These are phyloP conservation scores for Suhomyces pyralidae DNA, from an alignment of 805 yeast species.

Conservation along the genomic window DNA sequence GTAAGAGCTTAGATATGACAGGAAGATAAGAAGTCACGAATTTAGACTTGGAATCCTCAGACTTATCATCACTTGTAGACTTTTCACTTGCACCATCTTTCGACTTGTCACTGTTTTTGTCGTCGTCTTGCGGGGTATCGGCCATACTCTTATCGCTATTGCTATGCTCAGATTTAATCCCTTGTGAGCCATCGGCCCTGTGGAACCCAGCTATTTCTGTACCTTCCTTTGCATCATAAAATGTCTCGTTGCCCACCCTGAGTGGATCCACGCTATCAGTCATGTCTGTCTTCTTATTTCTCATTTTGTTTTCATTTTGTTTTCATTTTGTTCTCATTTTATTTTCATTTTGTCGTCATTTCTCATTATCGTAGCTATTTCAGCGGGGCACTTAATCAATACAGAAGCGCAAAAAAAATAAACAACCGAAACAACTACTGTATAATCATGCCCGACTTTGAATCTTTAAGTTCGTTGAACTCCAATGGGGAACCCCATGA, in stretches of 20 bases:
- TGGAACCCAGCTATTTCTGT: not conserved
- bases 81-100: not conserved
- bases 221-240: not conserved
- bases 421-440: not conserved
- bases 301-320: not conserved
- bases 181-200: not conserved
- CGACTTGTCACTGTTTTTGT: not conserved
- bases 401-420: not conserved
- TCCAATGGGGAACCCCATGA: not conserved
- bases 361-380: not conserved
- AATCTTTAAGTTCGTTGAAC: not conserved
- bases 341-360: not conserved
- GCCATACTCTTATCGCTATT: not conserved
- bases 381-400: not conserved
- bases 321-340: not conserved
- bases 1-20: conserved; percentile 9
- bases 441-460: not conserved
- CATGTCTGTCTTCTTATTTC: not conserved
- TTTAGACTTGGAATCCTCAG: not conserved
- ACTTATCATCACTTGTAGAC: not conserved
- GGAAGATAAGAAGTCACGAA: not conserved
- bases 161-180: not conserved
- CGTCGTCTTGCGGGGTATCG: not conserved
- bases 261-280: not conserved
- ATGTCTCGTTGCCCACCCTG: not conserved